Conservation (phyloP, 2,329 filamentous ascomycete genomes). For the Aspergillus pseudoterreus region DNA sequence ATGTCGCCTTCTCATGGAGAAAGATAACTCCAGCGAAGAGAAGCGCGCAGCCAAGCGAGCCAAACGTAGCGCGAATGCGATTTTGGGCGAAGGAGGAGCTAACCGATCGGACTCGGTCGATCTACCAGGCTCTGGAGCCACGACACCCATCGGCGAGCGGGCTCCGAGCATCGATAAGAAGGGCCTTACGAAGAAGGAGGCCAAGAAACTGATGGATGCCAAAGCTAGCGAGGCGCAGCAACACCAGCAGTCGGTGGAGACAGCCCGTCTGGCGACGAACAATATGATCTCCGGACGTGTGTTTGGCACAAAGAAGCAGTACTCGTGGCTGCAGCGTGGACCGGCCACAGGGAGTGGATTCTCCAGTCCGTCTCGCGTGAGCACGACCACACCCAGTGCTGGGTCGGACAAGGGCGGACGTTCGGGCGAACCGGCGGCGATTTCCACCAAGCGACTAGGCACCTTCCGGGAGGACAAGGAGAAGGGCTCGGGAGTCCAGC, state of each 20-base stretch:
- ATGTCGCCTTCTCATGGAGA: conserved; percentile 60
- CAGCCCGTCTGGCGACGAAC: conserved; percentile 72
- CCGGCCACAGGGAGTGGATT: conserved; percentile 33
- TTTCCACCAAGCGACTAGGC: conserved; percentile 61
- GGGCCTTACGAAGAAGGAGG: conserved; percentile 80
- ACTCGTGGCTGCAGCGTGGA: conserved; percentile 45
- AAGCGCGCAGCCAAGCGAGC: conserved; percentile 64
- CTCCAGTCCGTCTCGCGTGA: conserved; percentile 34
- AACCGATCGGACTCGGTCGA: conserved; percentile 55
- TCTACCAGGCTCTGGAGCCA: conserved; percentile 59
- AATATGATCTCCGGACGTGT: conserved; percentile 51
- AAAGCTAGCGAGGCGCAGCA: conserved; percentile 74
- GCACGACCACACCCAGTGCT: conserved; percentile 25
- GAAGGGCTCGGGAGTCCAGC: conserved; percentile 73
- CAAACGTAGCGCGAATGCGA: conserved; percentile 56
- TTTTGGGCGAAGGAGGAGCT: conserved; percentile 48
- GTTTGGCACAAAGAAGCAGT: conserved; percentile 46
- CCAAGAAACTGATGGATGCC: conserved; percentile 68
- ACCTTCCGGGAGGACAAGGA: conserved; percentile 73
- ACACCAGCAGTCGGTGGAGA: conserved; percentile 78
- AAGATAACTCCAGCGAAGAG: conserved; percentile 71
- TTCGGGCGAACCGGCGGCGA: conserved; percentile 30
- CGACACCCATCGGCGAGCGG: conserved; percentile 42
- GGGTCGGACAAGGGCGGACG: conserved; percentile 29
- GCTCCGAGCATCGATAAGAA: conserved; percentile 63